A percentile compares a stretch with the other conserved stretches of the same genome.
These are phyloP conservation scores for Lasiodiplodia hormozganensis DNA, from an alignment of 2,329 filamentous ascomycete genomes.

Conservation along the genomic window DNA sequence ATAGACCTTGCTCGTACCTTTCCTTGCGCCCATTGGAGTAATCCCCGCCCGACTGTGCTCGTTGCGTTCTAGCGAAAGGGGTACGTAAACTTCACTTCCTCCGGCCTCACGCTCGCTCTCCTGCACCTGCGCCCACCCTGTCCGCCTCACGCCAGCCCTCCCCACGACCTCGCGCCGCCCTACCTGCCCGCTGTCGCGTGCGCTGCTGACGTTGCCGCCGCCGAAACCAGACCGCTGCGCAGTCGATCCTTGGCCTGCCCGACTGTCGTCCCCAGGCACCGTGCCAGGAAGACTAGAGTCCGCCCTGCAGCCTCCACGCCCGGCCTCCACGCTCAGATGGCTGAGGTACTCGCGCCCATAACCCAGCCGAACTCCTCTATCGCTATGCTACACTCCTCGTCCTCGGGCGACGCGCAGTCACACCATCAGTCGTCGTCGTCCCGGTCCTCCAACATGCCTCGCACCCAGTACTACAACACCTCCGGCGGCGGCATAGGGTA, in stretches of 20 bases:
- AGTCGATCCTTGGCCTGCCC: conserved; percentile 33
- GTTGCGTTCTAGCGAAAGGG: conserved; percentile 35
- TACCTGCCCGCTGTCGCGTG: conserved; percentile 19
- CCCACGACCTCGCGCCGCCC: conserved; percentile 32
- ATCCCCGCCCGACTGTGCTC: conserved; percentile 35
- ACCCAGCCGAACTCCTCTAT: conserved; percentile 55
- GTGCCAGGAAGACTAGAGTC: conserved; percentile 32
- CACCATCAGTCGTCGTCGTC: conserved; percentile 45
- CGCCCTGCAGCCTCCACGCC: conserved; percentile 23
- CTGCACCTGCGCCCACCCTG: conserved; percentile 32
- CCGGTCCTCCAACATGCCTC: conserved; percentile 49
- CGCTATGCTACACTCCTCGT: conserved; percentile 58
- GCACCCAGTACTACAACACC: conserved; percentile 52
- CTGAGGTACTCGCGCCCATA: conserved; percentile 56
- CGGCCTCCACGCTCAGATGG: conserved; percentile 42
- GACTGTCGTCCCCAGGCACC: conserved; percentile 33
- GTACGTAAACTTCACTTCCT: conserved; percentile 37
- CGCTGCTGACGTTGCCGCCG: conserved; percentile 16
- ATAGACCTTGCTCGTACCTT: conserved; percentile 40
- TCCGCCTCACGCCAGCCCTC: conserved; percentile 22
- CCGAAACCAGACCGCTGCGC: conserved; percentile 12
- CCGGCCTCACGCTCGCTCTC: conserved; percentile 35
- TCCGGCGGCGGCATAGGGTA: conserved; percentile 49
- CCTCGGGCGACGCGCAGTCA: conserved; percentile 53
- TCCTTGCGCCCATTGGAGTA: conserved; percentile 39